Percentiles rank a stretch among this genome's conserved stretches.
phyloP scores from a whole-genome alignment of 1,284 basidiomycete species.

The Xerocomus nothofagi region DNA sequence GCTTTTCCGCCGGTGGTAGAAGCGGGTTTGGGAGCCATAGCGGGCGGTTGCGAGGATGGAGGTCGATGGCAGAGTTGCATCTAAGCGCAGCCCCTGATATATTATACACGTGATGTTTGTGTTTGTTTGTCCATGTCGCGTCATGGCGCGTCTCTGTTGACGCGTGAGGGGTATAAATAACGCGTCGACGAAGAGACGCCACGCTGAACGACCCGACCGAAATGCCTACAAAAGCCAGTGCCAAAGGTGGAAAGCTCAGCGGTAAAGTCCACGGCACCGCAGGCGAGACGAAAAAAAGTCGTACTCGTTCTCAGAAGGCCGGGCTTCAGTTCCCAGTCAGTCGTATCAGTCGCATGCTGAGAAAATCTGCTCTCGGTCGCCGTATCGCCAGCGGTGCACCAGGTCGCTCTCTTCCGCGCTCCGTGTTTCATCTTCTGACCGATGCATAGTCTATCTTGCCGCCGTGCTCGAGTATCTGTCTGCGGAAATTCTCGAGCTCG shows the following conservation, averaged over 20 bases:
- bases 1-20: conserved; percentile 78
- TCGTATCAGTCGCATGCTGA: conserved; percentile 75
- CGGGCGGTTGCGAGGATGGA: conserved; percentile 21
- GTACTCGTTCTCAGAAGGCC: conserved; percentile 82
- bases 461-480: conserved; percentile 72
- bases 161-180: conserved; percentile 38
- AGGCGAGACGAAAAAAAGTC: conserved; percentile 47
- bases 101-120: conserved; percentile 41
- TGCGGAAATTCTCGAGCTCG: conserved; percentile 76
- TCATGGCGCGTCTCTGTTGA: conserved; percentile 43
- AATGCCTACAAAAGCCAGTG: conserved; percentile 38
- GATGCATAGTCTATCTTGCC: conserved; percentile 66
- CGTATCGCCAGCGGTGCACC: conserved; percentile 65
- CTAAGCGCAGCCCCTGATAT: conserved; percentile 39
- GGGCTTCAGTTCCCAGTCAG: conserved; percentile 83
- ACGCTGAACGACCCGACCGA: conserved; percentile 4
- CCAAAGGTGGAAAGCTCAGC: conserved; percentile 53
- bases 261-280: conserved; percentile 50
- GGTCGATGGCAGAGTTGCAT: conserved; percentile 20
- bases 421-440: conserved; percentile 13
- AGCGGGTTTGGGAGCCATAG: conserved; percentile 78
- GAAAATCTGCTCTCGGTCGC: conserved; percentile 67
- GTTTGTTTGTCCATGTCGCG: conserved; percentile 38
- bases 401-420: conserved; percentile 15
- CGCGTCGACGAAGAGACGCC: conserved; percentile 4